Evolutionary conservation across 352 stramenopile species (phyloP).

Genomic region (Blastocystis sp.): DNA sequence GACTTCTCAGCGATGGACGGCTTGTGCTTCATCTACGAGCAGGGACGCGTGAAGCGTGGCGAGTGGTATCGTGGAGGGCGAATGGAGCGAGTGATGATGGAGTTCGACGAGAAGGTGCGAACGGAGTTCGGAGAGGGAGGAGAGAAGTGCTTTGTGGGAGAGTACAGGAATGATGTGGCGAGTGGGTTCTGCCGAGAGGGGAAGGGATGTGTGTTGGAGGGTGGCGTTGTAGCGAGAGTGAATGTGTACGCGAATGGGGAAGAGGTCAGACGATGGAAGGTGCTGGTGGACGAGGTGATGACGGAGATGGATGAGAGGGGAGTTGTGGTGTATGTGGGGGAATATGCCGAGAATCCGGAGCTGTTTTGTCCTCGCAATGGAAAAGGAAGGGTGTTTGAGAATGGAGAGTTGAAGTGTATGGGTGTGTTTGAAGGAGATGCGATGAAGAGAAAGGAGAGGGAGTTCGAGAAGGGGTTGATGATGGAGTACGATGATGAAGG

Average conservation of each 20-base stretch:
- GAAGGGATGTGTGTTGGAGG: not conserved
- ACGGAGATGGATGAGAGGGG: not conserved
- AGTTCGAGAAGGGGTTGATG: not conserved
- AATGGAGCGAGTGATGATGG: not conserved
- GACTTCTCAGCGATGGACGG: not conserved
- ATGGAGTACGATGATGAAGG: not conserved
- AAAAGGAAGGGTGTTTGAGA: constrained; percentile 1
- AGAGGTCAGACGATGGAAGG: not conserved
- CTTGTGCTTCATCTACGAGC: not conserved
- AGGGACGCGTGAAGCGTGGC: not conserved
- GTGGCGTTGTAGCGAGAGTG: not conserved
- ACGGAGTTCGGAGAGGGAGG: not conserved
- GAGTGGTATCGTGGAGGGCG: not conserved
- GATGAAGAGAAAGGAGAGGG: not conserved
- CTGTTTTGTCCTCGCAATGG: not conserved
- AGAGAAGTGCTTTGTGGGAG: constrained; percentile 5
- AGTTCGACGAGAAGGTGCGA: not conserved
- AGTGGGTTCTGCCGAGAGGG: not conserved
- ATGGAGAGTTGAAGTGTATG: not conserved
- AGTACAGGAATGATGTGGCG: constrained; percentile 1
- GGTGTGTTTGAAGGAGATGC: not conserved
- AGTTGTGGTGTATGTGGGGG: not conserved
- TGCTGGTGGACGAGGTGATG: constrained; percentile 1
- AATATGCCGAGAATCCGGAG: not conserved
- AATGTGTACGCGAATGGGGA: not conserved